These are phyloP conservation scores for Termitomyces eurrhizus DNA, from an alignment of 768 basidiomycete genomes.

Conservation along the genomic window DNA sequence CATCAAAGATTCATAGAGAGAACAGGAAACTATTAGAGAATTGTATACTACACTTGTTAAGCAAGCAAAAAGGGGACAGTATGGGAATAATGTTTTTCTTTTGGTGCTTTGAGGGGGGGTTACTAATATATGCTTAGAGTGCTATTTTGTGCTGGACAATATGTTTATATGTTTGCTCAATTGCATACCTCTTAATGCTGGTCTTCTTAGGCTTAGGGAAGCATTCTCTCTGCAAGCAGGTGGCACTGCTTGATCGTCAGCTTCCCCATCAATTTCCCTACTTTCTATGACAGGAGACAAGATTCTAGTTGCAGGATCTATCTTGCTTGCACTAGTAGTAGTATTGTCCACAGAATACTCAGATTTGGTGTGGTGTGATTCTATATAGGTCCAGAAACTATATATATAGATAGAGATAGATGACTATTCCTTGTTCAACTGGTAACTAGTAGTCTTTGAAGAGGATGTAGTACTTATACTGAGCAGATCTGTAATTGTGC, in stretches of 20 bases:
- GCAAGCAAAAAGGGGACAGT: conserved; percentile 86
- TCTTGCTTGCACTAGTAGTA: conserved; percentile 51
- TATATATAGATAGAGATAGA: conserved; percentile 47
- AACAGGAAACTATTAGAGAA: conserved; percentile 47
- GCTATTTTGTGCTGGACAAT: conserved; percentile 92
- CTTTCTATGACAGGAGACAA: conserved; percentile 35
- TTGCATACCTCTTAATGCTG: conserved; percentile 69
- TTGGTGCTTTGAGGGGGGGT: not conserved
- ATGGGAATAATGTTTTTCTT: conserved; percentile 85
- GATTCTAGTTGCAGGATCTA: conserved; percentile 38
- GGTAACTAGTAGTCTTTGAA: conserved; percentile 15
- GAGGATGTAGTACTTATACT: not conserved
- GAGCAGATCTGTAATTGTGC: no score
- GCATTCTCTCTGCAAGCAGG: no score
- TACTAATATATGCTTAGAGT: conserved; percentile 44
- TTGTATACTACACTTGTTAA: conserved; percentile 77
- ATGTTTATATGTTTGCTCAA: conserved; percentile 95
- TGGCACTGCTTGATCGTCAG: no score
- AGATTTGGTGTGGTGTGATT: conserved; percentile 29
- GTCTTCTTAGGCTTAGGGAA: conserved; percentile 65
- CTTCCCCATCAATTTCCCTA: conserved; percentile 22
- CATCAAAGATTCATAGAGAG: conserved; percentile 62
- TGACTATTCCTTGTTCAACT: conserved; percentile 22
- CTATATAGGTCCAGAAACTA: conserved; percentile 72
- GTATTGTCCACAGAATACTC: conserved; percentile 30